Conservation (phyloP, 176 grass and related monocot species). For the Rhynchospora tenuis region DNA sequence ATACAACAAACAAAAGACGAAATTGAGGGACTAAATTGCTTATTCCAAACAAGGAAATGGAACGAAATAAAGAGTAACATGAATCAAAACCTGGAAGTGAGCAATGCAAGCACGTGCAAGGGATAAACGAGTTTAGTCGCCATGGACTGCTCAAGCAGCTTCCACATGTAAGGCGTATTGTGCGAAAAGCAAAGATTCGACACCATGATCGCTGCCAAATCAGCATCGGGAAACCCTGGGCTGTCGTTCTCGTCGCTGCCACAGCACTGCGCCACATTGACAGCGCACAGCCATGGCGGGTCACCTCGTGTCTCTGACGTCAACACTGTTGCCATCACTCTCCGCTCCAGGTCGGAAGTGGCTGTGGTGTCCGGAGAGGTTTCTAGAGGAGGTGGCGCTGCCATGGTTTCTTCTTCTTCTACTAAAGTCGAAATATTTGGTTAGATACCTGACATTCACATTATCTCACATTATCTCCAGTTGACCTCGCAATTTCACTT, state of each 20-base stretch:
- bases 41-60: not conserved
- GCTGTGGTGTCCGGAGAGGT: not conserved
- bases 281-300: constrained; percentile 46
- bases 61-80: not conserved
- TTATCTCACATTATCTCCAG: not conserved
- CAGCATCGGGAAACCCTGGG: constrained; percentile 21
- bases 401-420: not conserved
- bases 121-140: constrained; percentile 51
- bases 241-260: constrained; percentile 13
- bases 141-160: constrained; percentile 77
- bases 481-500: not conserved
- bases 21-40: not conserved
- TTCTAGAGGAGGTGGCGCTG: not conserved
- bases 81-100: constrained; percentile 51
- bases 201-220: constrained; percentile 49
- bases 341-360: constrained; percentile 40
- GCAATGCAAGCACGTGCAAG: constrained; percentile 75
- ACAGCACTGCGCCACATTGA: constrained; percentile 31
- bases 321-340: constrained; percentile 72
- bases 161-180: constrained; percentile 78
- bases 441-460: too few relatives aligned
- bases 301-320: constrained; percentile 68
- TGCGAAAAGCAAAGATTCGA: constrained; percentile 91
- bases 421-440: not conserved
- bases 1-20: not conserved